These are phyloP conservation scores for Globisporangium megalacanthum DNA, from an alignment of 352 stramenopile genomes.

Conservation along the genomic window DNA sequence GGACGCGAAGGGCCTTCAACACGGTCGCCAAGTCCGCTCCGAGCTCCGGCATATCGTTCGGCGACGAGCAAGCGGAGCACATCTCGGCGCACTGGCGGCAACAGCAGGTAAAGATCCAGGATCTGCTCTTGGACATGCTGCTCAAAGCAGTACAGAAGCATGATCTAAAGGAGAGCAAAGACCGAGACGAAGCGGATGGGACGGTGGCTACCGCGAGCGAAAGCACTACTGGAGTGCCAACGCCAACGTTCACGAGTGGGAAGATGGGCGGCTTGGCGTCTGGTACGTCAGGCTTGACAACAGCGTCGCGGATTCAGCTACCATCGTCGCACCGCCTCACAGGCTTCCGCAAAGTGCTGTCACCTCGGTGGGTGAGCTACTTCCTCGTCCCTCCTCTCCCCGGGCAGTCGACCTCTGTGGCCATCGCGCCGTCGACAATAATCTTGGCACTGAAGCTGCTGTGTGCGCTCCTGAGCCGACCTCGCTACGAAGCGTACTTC, in stretches of 20 bases:
- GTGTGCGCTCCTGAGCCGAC: conserved; percentile 31
- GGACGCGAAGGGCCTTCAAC: not conserved
- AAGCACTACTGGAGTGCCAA: conserved; percentile 2
- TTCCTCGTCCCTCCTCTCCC: conserved; percentile 39
- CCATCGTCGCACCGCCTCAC: conserved; percentile 31
- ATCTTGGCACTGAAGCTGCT: conserved; percentile 49
- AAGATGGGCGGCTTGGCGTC: not conserved
- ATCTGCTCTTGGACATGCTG: conserved; percentile 58
- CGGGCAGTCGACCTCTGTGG: conserved; percentile 9
- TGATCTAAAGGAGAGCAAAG: conserved; percentile 62
- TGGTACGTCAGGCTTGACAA: conserved; percentile 1
- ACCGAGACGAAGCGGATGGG: conserved; percentile 29
- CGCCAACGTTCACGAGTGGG: conserved; percentile 5
- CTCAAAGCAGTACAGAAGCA: conserved; percentile 67
- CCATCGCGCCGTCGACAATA: conserved; percentile 41
- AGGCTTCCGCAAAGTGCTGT: conserved; percentile 59
- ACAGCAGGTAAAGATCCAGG: conserved; percentile 45
- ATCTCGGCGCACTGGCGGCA: conserved; percentile 6
- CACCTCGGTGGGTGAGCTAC: conserved; percentile 55
- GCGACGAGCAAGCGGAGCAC: not conserved
- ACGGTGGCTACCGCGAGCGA: conserved; percentile 10
- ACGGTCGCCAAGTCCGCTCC: too few relatives aligned
- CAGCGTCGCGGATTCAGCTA: conserved; percentile 40
- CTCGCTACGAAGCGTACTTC: conserved; percentile 48
- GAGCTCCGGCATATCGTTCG: not conserved